These are phyloP conservation scores for Tephrocybe rancida DNA, from an alignment of 768 basidiomycete genomes.

Conservation along the genomic window DNA sequence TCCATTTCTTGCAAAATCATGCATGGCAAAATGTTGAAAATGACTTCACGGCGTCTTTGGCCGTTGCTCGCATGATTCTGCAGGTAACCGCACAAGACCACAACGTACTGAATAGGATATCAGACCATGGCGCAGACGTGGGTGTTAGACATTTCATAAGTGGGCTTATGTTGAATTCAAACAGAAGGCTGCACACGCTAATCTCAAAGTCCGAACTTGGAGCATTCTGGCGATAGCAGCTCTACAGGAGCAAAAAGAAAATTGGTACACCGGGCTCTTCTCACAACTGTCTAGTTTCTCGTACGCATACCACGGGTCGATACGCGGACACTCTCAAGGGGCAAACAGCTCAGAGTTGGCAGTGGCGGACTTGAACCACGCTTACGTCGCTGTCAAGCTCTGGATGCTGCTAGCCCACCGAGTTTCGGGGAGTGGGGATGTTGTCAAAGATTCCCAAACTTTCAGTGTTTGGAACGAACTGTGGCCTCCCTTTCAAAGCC, in stretches of 20 bases:
- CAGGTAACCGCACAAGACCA: slow-evolving; percentile 48
- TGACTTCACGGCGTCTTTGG: slow-evolving; percentile 54
- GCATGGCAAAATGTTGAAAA: slow-evolving; percentile 48
- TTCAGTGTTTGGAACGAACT: slow-evolving; percentile 72
- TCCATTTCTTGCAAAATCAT: slow-evolving; percentile 56
- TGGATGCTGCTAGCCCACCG: slow-evolving; percentile 66
- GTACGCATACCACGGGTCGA: slow-evolving; percentile 43
- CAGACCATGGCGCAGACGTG: slow-evolving; percentile 38
- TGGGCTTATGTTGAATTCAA: neutral
- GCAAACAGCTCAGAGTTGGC: slow-evolving; percentile 41
- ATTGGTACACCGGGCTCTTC: slow-evolving; percentile 44
- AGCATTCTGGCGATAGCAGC: slow-evolving; percentile 61
- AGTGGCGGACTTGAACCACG: slow-evolving; percentile 65
- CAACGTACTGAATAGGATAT: slow-evolving; percentile 39
- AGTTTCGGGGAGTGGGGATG: slow-evolving; percentile 26
- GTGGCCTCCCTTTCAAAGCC: slow-evolving; percentile 69
- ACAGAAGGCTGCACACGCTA: slow-evolving; percentile 36
- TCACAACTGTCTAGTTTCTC: slow-evolving; percentile 54
- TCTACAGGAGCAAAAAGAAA: slow-evolving; percentile 40
- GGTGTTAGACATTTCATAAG: slow-evolving; percentile 5
- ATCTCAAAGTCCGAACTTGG: slow-evolving; percentile 60
- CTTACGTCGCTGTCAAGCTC: slow-evolving; percentile 67
- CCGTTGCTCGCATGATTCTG: slow-evolving; percentile 56
- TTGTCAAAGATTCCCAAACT: slow-evolving; percentile 30
- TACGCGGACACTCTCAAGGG: slow-evolving; percentile 43